Evolutionary conservation across 768 basidiomycete species (phyloP).

Genomic region (Rhodosporidiobolus odoratus): DNA sequence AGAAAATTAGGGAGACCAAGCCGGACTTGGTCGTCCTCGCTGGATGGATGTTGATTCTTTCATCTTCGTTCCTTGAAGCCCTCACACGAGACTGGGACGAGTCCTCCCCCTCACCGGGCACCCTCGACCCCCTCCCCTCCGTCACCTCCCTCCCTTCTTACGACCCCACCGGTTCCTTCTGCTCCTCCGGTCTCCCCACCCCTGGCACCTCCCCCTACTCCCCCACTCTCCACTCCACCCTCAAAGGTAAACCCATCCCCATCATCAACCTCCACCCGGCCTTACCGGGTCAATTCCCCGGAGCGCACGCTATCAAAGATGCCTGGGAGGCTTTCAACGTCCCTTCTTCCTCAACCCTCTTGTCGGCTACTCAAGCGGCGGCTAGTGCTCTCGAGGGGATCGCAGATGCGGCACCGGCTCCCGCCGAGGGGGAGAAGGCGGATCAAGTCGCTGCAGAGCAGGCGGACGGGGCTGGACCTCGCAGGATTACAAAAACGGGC

Average conservation of each 20-base stretch:
- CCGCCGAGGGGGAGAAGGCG: neutral
- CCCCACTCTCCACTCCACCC: neutral
- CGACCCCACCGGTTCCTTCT: constrained; percentile 1
- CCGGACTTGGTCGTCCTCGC: constrained; percentile 92
- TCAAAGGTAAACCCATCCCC: constrained; percentile 53
- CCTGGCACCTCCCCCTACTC: constrained; percentile 28
- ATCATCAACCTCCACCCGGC: constrained; percentile 98
- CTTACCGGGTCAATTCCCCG: constrained; percentile 88
- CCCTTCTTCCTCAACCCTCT: constrained; percentile 8
- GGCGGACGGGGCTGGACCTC: constrained; percentile 23
- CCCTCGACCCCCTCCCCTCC: neutral
- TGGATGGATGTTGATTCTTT: constrained; percentile 97
- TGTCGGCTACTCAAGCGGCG: neutral
- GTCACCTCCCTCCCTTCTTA: neutral
- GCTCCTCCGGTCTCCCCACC: constrained; percentile 7
- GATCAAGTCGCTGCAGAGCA: too few relatives aligned
- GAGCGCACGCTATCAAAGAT: constrained; percentile 74
- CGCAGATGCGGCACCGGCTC: neutral
- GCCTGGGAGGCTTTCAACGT: constrained; percentile 78
- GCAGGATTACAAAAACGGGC: constrained; percentile 71
- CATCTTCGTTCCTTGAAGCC: constrained; percentile 67
- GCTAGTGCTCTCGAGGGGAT: constrained; percentile 38
- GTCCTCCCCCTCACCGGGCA: neutral
- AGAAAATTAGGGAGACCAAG: constrained; percentile 51
- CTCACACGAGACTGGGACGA: constrained; percentile 47